phyloP scores from a whole-genome alignment of 352 stramenopile genomes.

The Phytophthora fragariaefolia region DNA sequence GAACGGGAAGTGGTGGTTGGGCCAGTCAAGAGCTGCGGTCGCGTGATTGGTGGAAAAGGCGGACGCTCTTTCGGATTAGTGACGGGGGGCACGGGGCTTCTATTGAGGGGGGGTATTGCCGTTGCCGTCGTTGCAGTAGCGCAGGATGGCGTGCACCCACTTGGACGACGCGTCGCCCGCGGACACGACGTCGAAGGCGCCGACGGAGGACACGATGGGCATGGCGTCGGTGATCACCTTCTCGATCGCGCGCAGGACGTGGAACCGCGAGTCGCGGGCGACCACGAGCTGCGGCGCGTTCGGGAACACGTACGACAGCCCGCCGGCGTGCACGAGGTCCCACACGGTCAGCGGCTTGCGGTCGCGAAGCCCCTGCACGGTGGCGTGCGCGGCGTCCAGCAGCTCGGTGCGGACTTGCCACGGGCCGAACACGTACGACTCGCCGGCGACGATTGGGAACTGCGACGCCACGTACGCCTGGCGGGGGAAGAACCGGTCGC shows the following conservation, averaged over 20 bases:
- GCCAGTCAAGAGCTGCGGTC: constrained; percentile 3
- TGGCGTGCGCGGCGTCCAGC: constrained; percentile 28
- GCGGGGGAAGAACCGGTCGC: constrained; percentile 71
- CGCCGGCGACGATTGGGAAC: constrained; percentile 31
- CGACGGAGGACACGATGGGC: constrained; percentile 63
- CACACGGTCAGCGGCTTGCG: constrained; percentile 57
- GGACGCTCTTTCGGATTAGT: neutral
- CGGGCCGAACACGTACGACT: constrained; percentile 62
- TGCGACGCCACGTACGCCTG: constrained; percentile 28
- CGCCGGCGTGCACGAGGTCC: constrained; percentile 58
- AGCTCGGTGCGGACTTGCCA: constrained; percentile 59
- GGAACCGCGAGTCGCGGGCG: constrained; percentile 59
- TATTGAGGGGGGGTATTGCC: too few relatives aligned
- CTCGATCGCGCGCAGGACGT: constrained; percentile 61
- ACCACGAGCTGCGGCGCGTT: constrained; percentile 62
- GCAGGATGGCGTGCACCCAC: constrained; percentile 55
- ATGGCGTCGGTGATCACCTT: constrained; percentile 81
- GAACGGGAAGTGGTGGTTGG: constrained; percentile 5
- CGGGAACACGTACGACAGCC: constrained; percentile 70
- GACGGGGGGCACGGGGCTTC: neutral
- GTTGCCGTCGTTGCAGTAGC: too few relatives aligned
- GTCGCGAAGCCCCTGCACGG: constrained; percentile 33
- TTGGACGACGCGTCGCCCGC: constrained; percentile 13
- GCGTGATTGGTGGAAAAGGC: neutral
- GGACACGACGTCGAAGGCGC: constrained; percentile 39